These are phyloP conservation scores for Tylopilus sp. DNA, from an alignment of 1,284 basidiomycete genomes.

Conservation along the genomic window DNA sequence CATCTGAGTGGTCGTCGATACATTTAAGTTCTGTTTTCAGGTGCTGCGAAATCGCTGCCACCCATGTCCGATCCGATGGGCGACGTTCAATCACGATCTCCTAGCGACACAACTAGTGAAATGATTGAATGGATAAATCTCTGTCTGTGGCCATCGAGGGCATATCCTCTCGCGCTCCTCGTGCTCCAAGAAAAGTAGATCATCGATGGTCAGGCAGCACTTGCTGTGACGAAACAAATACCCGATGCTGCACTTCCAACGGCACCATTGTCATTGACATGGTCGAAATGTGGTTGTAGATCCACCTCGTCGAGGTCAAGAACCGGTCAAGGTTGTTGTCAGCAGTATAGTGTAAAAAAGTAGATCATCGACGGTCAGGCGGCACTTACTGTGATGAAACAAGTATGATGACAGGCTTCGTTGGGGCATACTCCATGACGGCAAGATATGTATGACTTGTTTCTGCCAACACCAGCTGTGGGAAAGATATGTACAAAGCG, in stretches of 20 bases:
- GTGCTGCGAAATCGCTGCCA: no score
- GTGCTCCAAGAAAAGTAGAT: conserved; percentile 85
- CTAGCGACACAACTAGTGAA: no score
- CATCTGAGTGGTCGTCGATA: background rate
- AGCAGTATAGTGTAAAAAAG: conserved; percentile 84
- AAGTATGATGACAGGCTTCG: conserved; percentile 87
- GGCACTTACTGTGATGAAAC: conserved; percentile 94
- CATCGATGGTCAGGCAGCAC: conserved; percentile 88
- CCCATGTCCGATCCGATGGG: no score
- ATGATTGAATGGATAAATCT: no score
- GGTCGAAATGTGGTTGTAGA: conserved; percentile 84
- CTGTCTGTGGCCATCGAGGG: no score
- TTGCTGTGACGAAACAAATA: conserved; percentile 95
- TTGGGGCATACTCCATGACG: conserved; percentile 82
- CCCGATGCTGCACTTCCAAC: conserved; percentile 84
- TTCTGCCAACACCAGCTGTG: no score
- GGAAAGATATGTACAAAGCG: no score
- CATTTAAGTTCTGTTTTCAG: background rate
- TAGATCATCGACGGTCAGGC: conserved; percentile 88
- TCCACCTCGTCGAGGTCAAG: conserved; percentile 85
- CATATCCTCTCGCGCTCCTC: no score
- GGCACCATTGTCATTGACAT: conserved; percentile 74
- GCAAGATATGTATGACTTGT: conserved; percentile 94
- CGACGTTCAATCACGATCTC: no score
- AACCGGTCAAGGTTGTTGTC: conserved; percentile 85